Base-by-base conservation (phyloP, 108 stramenopile genomes). In the Pseudonitzschia multiseries region DNA sequence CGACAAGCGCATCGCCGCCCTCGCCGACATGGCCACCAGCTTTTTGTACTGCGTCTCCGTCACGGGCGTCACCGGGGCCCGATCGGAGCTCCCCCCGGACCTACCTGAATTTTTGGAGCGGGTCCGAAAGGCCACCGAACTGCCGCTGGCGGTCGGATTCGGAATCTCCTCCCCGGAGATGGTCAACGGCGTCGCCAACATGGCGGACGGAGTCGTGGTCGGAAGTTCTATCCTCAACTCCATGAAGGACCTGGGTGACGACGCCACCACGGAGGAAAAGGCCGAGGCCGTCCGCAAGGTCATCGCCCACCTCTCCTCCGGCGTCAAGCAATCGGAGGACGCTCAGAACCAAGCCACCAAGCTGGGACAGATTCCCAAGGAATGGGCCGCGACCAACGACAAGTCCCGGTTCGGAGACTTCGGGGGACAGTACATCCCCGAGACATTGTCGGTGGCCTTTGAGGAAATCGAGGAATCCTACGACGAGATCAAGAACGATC, bases 371-470 rank as follows among this genome's bases (percentile, higher is more conserved):
- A 65, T 85, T 24, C 91, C 94, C 0, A 78, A 83, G 59, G 82
- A 73, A 52, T 79, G 75, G 75, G 62, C 65, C 12, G 20, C 53
- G 14, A 77, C 75, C 28, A 87, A 76, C 15, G 73, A 81, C 24
- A 74, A 74, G 28, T 76, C 85, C 27, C 82, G 88, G 70, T 98
- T 98, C 68, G 97, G 98, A 24, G 82, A 94, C 32, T 99, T 97
- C 79, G 98, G 98, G 8, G 98, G 98, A 18, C 94, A 97, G 59
- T 99, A 89, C 91, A 98, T 99, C 72, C 97, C 98, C 32, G 98
- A 98, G 75, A 99, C 97, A 4, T 71, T 99, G 22, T 92, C 92
- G 53, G 97, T 93, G 60, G 97, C 98, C 26, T 98, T 98, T 86
- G 82, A 88, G 56, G 96, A 98, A 79, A 89, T 98, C 66, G 97